Base-by-base conservation (phyloP, 2,329 filamentous ascomycete genomes). In the Fusarium cicatricum region DNA sequence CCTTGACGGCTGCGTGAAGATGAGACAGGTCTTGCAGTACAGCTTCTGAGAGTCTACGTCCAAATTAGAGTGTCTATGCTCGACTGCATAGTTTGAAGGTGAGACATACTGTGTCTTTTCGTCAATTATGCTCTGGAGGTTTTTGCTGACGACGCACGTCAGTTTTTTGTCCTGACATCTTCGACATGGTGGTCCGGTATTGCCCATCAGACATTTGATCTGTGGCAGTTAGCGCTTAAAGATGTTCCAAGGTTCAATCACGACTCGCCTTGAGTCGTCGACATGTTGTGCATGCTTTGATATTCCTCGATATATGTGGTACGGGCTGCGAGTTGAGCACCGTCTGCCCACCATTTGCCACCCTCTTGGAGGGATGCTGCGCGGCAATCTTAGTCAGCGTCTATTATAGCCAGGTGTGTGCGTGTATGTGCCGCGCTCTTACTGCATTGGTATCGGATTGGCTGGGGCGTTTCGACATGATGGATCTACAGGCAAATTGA, bases 171-270 rank as follows among this genome's bases (percentile, higher is more conserved):
- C 71, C 5, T 58, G 47, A 38, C 74, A 76, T 28, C 74, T 63
- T n/a, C 69, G 69, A 56, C 74, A 76, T 4, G 73, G 73, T 11
- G 73, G 72, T 3, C 72, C 72, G 14, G 55, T 62, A 16, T 73
- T 69, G 26, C 74, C 71, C 73, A 76, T 76, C 11, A 74, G 57
- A 47, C 74, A 76, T 60, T 73, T 74, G 39, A 76, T 75, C 73
- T 75, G 44, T 7, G 21, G 19, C 5, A 41, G 21, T 33, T 21
- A n/a, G 2, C 17, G 9, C 28, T 31, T 16, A 11, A 15, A 17
- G 14, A 7, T 3, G n/a, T n/a, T n/a, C n/a, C n/a, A n/a, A 4
- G 46, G 21, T 36, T 21, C 7, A n/a, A n/a, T n/a, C n/a, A n/a
- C 21, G 4, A 21, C 21, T 21, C 21, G 72, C 72, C 64, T 75